Base-by-base conservation (phyloP, 1,284 basidiomycete genomes). In the Puccinia novopanici region DNA sequence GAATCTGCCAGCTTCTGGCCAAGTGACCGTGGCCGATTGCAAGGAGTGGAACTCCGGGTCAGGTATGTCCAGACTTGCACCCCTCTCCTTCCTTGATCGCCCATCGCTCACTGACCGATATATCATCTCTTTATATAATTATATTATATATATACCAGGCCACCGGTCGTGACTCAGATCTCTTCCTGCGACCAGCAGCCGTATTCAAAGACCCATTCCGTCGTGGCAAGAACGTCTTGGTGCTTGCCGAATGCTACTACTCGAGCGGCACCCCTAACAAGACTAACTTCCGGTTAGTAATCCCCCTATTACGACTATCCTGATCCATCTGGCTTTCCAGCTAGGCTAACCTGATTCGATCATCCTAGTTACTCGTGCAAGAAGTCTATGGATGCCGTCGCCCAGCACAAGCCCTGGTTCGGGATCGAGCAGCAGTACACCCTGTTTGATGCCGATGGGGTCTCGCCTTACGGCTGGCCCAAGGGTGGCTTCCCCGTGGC, bases 161-260 rank as follows among this genome's bases (percentile, higher is more conserved):
- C 81, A 94, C 95, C 63, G 95, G 95, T 67, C 86, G 89, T 85
- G 93, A 99, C 89, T 99, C 97, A 45, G 97, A 99, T 86, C 92
- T 99, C 88, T 97, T 95, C 89, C 94, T 99, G 83, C 93, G 96
- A 83, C 97, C 97, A 75, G 94, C 91, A 82, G 91, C 95, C 85
- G 95, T 95, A 88, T 99, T 97, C 92, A 95, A 93, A 85, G 97
- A 99, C 87, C 97, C 97, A 79, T 99, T 99, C 95, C 95, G 97
- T 85, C 92, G 94, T 75, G 96, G 96, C 82, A 92, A 95, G 89
- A 98, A 98, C 89, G 96, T 98, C 86, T 91, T 98, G 82, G 95
- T 98, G 84, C 92, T 98, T 24, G 83, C 95, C 79, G 94, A 95
- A 88, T 94, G 93, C 86, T 98, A 95, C 91, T 98, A 98, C 91